Evolutionary conservation across 495 filamentous ascomycete genomes (phyloP).

Genomic region (Emericellopsis terricola): DNA sequence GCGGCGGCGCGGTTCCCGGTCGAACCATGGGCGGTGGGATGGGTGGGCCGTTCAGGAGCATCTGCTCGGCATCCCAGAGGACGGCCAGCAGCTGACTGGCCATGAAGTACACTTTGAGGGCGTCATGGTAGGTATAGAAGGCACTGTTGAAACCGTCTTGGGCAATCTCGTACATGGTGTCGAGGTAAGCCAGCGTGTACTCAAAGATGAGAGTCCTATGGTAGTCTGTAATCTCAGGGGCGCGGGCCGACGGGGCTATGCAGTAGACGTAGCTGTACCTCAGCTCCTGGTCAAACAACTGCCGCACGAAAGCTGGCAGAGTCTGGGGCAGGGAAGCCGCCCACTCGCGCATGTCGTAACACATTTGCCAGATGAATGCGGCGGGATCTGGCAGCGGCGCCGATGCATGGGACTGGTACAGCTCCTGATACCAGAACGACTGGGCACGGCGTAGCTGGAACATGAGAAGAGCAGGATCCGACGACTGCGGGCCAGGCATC

Average conservation of each 20-base stretch:
- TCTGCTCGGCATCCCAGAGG: conserved; percentile 34
- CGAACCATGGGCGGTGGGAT: conserved; percentile 13
- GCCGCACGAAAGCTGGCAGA: conserved; percentile 37
- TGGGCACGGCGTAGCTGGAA: conserved; percentile 62
- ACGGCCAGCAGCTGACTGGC: conserved; percentile 52
- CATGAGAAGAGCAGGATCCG: conserved; percentile 39
- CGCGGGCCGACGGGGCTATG: conserved; percentile 51
- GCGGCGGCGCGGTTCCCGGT: conserved; percentile 16
- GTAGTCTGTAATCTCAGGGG: conserved; percentile 45
- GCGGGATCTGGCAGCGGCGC: conserved; percentile 40
- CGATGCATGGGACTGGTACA: conserved; percentile 50
- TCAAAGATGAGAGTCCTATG: conserved; percentile 66
- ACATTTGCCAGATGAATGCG: conserved; percentile 43
- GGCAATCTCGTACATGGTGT: conserved; percentile 37
- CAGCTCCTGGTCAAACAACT: conserved; percentile 63
- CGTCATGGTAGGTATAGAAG: conserved; percentile 60
- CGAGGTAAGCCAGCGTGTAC: conserved; percentile 54
- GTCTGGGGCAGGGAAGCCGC: conserved; percentile 38
- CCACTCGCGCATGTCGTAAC: conserved; percentile 48
- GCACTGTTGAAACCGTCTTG: conserved; percentile 26
- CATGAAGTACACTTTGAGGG: conserved; percentile 52
- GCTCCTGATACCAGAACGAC: conserved; percentile 65
- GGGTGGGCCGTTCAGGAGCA: conserved; percentile 19
- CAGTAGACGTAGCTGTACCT: conserved; percentile 75
- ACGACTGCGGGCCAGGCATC: conserved; percentile 25